phyloP scores from a whole-genome alignment of 2,329 filamentous ascomycete genomes.

The Cryphonectria nitschkei region DNA sequence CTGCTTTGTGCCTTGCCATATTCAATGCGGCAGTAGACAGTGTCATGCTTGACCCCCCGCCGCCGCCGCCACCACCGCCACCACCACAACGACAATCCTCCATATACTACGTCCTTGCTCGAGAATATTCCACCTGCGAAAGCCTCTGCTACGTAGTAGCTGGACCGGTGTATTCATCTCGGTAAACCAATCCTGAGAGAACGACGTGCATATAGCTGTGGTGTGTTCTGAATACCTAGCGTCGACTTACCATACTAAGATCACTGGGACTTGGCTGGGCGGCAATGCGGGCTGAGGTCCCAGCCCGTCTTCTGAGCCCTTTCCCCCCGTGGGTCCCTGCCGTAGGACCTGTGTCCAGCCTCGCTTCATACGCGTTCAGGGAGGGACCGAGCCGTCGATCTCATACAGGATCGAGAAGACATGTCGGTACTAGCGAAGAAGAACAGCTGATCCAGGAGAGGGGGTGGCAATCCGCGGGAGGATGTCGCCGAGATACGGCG shows the following conservation, averaged over 20 bases:
- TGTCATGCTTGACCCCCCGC: not conserved
- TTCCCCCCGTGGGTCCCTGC: not conserved
- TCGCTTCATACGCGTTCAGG: constrained; percentile 1
- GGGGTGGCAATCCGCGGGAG: constrained; percentile 5
- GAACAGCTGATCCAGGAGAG: not conserved
- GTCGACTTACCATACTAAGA: not conserved
- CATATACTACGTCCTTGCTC: not conserved
- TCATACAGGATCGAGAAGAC: not conserved
- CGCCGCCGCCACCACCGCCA: too few species aligned
- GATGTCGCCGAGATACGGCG: constrained; percentile 1
- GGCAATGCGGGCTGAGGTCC: constrained; percentile 9
- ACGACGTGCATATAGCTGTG: not conserved
- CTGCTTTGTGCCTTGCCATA: not conserved
- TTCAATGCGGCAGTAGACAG: not conserved
- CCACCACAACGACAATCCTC: not conserved
- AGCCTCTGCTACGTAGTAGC: not conserved
- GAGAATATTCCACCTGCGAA: not conserved
- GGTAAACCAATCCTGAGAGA: not conserved
- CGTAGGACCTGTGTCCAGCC: not conserved
- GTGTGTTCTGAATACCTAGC: not conserved
- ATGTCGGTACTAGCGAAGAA: not conserved
- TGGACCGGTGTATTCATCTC: constrained; percentile 1
- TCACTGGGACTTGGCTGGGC: not conserved
- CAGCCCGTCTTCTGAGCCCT: not conserved
- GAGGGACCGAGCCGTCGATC: constrained; percentile 5